These are phyloP conservation scores for Allomyces macrogynus DNA, from an alignment of 192 early-diverging fungal genomes.

Conservation along the genomic window DNA sequence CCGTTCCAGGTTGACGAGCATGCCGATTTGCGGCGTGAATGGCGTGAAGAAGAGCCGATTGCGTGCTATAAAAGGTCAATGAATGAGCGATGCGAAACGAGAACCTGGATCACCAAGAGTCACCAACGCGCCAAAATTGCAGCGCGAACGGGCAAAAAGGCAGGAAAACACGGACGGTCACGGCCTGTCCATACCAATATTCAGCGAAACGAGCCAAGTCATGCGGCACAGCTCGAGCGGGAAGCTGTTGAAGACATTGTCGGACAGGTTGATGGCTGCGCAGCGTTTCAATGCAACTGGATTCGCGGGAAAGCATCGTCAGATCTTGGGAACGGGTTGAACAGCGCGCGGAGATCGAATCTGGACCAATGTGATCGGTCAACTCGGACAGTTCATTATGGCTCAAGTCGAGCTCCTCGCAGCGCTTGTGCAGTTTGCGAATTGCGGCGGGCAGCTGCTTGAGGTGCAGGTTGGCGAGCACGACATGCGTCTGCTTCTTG, in stretches of 20 bases:
- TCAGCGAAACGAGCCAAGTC: too few relatives aligned
- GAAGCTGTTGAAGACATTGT: neutral
- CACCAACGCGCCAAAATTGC: neutral
- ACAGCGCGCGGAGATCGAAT: too few relatives aligned
- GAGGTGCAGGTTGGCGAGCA: neutral
- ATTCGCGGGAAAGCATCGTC: too few relatives aligned
- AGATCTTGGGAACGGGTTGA: too few relatives aligned
- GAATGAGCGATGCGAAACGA: neutral
- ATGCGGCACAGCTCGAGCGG: neutral
- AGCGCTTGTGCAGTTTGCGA: neutral
- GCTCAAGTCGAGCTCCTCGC: neutral
- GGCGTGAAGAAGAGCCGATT: slow-evolving; percentile 3
- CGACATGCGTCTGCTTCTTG: neutral
- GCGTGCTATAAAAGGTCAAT: neutral
- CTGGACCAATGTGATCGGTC: neutral
- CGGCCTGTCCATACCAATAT: too few relatives aligned
- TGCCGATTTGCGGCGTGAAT: slow-evolving; percentile 2
- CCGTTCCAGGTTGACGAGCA: neutral
- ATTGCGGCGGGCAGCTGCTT: neutral
- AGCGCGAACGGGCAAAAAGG: too few relatives aligned
- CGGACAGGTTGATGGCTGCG: neutral
- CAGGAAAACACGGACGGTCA: neutral
- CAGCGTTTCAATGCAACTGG: too few relatives aligned
- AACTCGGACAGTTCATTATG: neutral
- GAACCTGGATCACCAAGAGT: neutral